Evolutionary conservation across 257 asterid genomes (phyloP).

Genomic region (Lavandula angustifolia): DNA sequence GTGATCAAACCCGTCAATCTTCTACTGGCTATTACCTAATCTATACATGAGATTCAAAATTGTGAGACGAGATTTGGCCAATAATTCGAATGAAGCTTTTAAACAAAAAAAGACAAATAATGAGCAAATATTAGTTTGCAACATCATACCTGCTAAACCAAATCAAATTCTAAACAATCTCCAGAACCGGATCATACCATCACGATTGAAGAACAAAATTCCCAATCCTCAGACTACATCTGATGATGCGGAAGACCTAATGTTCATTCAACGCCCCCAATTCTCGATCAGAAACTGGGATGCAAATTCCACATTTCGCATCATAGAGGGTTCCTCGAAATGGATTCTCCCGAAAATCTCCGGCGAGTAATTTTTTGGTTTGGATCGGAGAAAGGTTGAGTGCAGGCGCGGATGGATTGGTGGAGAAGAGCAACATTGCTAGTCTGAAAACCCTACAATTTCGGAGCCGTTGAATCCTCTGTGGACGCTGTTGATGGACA

Average conservation of each 20-base stretch:
- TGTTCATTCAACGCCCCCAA: constrained; percentile 22
- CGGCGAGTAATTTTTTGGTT: background rate
- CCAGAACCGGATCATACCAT: constrained; percentile 31
- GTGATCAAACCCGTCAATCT: background rate
- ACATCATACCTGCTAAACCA: background rate
- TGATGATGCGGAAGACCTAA: constrained; percentile 4
- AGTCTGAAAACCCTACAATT: constrained; percentile 44
- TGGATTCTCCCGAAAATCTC: background rate
- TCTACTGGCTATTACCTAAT: background rate
- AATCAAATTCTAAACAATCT: background rate
- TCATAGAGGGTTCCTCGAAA: background rate
- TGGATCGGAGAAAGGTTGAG: constrained; percentile 27
- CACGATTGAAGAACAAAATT: constrained; percentile 23
- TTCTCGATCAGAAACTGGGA: constrained; percentile 20
- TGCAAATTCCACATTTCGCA: constrained; percentile 10
- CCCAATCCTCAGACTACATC: constrained; percentile 22
- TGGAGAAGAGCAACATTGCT: constrained; percentile 40
- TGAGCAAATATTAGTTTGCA: background rate
- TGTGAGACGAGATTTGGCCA: background rate
- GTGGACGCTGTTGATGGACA: constrained; percentile 36
- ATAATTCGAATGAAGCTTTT: background rate
- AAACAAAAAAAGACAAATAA: no score
- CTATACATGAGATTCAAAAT: constrained; percentile 4
- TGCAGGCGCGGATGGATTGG: background rate
- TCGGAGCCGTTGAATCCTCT: constrained; percentile 71